A percentile compares a stretch with the other conserved stretches of the same genome.
These are phyloP conservation scores for Monosporozyma aerobia DNA, from an alignment of 805 yeast species.

Conservation along the genomic window DNA sequence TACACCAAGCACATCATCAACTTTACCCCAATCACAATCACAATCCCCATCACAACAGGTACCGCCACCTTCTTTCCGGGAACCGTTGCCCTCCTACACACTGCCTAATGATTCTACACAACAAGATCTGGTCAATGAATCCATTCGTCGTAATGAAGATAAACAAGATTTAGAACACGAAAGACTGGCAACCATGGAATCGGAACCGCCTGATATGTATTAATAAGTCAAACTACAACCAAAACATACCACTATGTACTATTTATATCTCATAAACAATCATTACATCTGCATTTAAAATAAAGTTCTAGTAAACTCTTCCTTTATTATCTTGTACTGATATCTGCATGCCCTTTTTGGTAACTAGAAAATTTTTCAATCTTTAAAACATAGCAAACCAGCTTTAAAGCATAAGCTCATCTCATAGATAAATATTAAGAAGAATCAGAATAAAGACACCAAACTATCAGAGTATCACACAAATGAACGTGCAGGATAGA, in stretches of 20 bases:
- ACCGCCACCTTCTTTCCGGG: background rate
- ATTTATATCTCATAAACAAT: background rate
- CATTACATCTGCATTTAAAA: background rate
- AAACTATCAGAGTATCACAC: background rate
- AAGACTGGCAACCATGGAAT: slow-evolving; percentile 32
- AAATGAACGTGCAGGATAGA: slow-evolving; percentile 46
- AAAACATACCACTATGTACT: slow-evolving; percentile 2
- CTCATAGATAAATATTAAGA: background rate
- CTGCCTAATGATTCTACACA: background rate
- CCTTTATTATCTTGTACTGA: too few species aligned
- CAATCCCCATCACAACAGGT: background rate
- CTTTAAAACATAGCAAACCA: too few species aligned
- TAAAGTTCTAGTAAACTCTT: too few species aligned
- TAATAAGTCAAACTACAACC: background rate
- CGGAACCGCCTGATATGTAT: slow-evolving; percentile 32
- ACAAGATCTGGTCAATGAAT: background rate
- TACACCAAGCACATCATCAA: background rate
- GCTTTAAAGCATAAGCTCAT: background rate
- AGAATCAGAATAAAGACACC: background rate
- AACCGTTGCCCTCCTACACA: background rate
- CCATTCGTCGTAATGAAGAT: slow-evolving; percentile 18
- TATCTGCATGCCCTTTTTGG: background rate
- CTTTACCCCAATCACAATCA: background rate
- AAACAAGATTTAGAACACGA: slow-evolving; percentile 35
- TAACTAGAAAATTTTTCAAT: background rate